Conservation (phyloP, 495 filamentous ascomycete genomes). For the Talaromyces proteolyticus region DNA sequence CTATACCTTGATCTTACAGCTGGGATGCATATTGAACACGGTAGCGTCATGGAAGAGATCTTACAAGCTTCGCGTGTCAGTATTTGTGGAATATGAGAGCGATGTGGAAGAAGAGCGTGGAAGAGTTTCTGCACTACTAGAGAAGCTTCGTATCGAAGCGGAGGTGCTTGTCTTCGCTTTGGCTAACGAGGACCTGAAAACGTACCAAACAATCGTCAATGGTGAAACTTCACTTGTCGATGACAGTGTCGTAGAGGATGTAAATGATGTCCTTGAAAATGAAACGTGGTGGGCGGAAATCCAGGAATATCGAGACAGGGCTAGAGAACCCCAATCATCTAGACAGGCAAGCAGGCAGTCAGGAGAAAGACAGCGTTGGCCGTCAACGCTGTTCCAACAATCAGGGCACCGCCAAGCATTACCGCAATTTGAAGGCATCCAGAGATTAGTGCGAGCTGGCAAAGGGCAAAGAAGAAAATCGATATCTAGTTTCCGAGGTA, state of each 20-base stretch:
- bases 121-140: conserved; percentile 67
- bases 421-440: conserved; percentile 42
- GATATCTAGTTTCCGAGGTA: conserved; percentile 54
- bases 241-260: conserved; percentile 40
- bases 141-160: conserved; percentile 77
- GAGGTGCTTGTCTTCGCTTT: conserved; percentile 78
- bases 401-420: conserved; percentile 31
- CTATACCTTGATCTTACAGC: conserved; percentile 80
- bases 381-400: conserved; percentile 49
- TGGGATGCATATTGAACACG: conserved; percentile 79
- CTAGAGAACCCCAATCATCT: conserved; percentile 12
- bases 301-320: conserved; percentile 46
- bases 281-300: conserved; percentile 84
- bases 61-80: conserved; percentile 68
- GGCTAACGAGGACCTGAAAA: conserved; percentile 62
- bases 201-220: conserved; percentile 76
- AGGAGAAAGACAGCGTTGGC: conserved; percentile 38
- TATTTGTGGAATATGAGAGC: conserved; percentile 86
- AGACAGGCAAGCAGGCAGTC: conserved; percentile 14
- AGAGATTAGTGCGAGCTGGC: conserved; percentile 38
- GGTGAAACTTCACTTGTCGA: conserved; percentile 39
- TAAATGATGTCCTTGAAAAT: conserved; percentile 55
- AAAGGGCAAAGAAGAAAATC: conserved; percentile 56
- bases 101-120: conserved; percentile 75
- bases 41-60: conserved; percentile 78